These are phyloP conservation scores for Protea cynaroides DNA, from an alignment of 164 flowering plant species.

Conservation along the genomic window DNA sequence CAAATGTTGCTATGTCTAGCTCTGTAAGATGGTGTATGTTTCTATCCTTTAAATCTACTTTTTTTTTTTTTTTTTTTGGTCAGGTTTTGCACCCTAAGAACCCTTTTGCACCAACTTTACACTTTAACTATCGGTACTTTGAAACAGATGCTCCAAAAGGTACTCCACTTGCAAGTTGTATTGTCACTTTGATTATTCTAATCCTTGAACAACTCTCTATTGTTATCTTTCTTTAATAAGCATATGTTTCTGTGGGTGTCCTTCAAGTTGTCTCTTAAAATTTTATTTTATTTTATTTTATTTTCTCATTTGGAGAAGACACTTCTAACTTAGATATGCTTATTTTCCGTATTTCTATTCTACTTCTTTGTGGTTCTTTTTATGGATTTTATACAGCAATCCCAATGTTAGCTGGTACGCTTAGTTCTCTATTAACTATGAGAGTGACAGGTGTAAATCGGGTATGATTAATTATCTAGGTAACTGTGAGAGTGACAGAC, in stretches of 20 bases:
- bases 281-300: no score
- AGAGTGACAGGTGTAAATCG: no score
- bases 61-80: background rate
- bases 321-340: no score
- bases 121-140: slow-evolving; percentile 94
- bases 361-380: no score
- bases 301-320: no score
- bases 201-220: background rate
- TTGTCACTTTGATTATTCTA: background rate
- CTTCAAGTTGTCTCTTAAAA: background rate
- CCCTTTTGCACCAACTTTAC: slow-evolving; percentile 93
- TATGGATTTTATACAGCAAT: no score
- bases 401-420: no score
- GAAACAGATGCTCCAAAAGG: slow-evolving; percentile 98
- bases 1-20: background rate
- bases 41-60: background rate
- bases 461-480: no score
- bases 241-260: background rate
- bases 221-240: background rate
- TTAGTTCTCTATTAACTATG: no score
- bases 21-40: background rate
- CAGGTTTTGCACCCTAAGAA: slow-evolving; percentile 98
- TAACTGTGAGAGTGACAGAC: no score
- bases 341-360: no score
- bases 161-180: slow-evolving; percentile 14